Conservation (phyloP, 768 basidiomycete genomes). For the Amanita inopinata region DNA sequence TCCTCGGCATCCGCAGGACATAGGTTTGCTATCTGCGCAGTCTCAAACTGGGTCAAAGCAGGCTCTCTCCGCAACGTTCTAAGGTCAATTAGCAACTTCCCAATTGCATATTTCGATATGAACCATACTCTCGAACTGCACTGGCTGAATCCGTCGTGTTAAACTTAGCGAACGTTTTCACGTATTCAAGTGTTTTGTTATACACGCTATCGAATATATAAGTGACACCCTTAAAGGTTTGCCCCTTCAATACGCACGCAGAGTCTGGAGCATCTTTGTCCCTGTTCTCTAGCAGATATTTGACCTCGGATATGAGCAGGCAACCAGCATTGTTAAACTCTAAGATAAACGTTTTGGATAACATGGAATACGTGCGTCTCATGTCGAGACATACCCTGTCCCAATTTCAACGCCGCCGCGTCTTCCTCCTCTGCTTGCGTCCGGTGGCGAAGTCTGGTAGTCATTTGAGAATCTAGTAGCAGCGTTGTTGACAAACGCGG, state of each 20-base stretch:
- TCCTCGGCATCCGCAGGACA: conserved; percentile 85
- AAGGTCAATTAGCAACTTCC: not conserved
- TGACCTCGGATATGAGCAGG: conserved; percentile 86
- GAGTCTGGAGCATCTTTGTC: conserved; percentile 86
- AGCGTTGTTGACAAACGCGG: too few species aligned
- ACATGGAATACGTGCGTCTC: too few species aligned
- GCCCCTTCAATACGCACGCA: conserved; percentile 55
- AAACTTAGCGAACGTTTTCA: conserved; percentile 86
- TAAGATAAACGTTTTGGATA: conserved; percentile 17
- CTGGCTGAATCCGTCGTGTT: conserved; percentile 76
- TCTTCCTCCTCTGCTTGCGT: conserved; percentile 72
- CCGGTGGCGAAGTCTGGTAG: conserved; percentile 58
- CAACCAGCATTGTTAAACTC: conserved; percentile 92
- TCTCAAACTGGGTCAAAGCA: conserved; percentile 81
- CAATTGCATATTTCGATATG: not conserved
- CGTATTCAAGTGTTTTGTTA: conserved; percentile 88
- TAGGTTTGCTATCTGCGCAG: conserved; percentile 86
- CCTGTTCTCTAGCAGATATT: conserved; percentile 79
- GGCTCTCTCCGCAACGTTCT: conserved; percentile 76
- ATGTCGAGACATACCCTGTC: conserved; percentile 52
- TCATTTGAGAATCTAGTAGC: conserved; percentile 35
- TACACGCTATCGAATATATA: conserved; percentile 58
- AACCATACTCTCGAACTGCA: conserved; percentile 77
- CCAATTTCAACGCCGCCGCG: conserved; percentile 76
- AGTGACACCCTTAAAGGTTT: too few species aligned